A percentile compares a stretch with the other conserved stretches of the same genome.
phyloP scores from a whole-genome alignment of 371 early-diverging fungal species.

The Zychaea mexicana region DNA sequence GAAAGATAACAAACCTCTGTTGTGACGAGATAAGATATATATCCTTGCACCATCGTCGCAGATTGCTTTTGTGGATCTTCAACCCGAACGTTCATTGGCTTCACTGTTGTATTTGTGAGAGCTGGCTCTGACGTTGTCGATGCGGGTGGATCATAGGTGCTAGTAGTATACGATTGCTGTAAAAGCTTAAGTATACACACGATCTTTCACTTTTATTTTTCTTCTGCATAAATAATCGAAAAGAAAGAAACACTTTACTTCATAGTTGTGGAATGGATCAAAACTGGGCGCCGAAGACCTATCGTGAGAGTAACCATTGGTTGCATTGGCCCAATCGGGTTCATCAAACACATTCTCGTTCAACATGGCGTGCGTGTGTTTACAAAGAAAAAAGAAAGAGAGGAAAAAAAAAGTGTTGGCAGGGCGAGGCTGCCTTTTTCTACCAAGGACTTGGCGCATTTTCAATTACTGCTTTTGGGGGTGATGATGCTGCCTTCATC shows the following conservation, averaged over 20 bases:
- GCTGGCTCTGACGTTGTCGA: not conserved
- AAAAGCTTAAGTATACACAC: not conserved
- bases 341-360: conserved; percentile 32
- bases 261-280: conserved; percentile 8
- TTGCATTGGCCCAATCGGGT: conserved; percentile 36
- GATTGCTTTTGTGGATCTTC: conserved; percentile 73
- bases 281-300: conserved; percentile 30
- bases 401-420: not conserved
- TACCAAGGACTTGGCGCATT: not conserved
- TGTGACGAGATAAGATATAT: conserved; percentile 29
- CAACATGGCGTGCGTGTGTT: not conserved
- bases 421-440: not conserved
- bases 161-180: not conserved
- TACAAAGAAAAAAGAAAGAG: not conserved
- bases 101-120: not conserved
- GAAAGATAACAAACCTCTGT: conserved; percentile 23
- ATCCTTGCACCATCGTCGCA: conserved; percentile 9
- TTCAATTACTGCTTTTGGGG: not conserved
- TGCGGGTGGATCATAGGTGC: not conserved
- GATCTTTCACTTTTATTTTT: not conserved
- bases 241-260: conserved; percentile 11
- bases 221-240: not conserved
- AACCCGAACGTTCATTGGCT: conserved; percentile 57
- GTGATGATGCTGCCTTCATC: not conserved
- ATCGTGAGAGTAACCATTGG: conserved; percentile 30